phyloP scores from a whole-genome alignment of 768 basidiomycete species.

The Suillus weaverae region DNA sequence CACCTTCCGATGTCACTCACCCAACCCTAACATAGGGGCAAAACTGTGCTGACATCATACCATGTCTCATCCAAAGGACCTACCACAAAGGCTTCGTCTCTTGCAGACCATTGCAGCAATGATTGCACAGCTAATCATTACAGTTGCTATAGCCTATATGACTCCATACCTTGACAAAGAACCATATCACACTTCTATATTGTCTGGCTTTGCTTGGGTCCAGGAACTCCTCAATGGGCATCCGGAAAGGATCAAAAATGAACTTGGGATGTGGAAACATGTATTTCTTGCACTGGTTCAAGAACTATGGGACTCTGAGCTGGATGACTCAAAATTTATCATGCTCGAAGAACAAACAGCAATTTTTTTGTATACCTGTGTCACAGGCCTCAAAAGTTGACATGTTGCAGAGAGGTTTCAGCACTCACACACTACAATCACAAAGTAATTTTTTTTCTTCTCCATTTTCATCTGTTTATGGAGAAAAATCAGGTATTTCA shows the following conservation, averaged over 20 bases:
- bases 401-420: slow-evolving; percentile 18
- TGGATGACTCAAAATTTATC: slow-evolving; percentile 24
- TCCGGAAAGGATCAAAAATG: slow-evolving; percentile 12
- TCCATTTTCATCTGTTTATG: too few relatives aligned
- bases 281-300: slow-evolving; percentile 31
- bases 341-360: slow-evolving; percentile 37
- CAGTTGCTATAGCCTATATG: neutral
- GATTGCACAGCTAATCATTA: neutral
- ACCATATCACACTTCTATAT: slow-evolving; percentile 19
- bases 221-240: slow-evolving; percentile 23
- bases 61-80: neutral
- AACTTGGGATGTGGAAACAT: slow-evolving; percentile 29
- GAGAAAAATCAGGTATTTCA: slow-evolving; percentile 29
- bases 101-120: neutral
- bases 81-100: neutral
- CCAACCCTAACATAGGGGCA: neutral
- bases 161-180: neutral
- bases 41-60: neutral
- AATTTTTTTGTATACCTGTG: slow-evolving; percentile 35
- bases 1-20: neutral
- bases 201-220: slow-evolving; percentile 23
- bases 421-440: slow-evolving; percentile 16
- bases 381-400: slow-evolving; percentile 20
- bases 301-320: slow-evolving; percentile 22
- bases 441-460: slow-evolving; percentile 4